Evolutionary conservation across 768 basidiomycete species (phyloP).

Genomic region (Lactarius sp.): DNA sequence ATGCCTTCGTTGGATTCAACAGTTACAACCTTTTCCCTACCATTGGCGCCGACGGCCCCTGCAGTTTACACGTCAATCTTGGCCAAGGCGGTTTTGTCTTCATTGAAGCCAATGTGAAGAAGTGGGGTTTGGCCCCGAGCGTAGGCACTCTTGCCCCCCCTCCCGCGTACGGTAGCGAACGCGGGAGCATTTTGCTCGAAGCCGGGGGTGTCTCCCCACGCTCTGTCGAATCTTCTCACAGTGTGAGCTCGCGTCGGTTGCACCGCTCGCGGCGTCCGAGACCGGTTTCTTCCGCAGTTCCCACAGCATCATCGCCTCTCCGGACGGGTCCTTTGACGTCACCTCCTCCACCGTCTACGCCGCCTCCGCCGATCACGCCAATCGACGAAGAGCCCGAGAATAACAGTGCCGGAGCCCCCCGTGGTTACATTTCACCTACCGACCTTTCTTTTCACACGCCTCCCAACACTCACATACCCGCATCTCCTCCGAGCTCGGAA

Average conservation of each 20-base stretch:
- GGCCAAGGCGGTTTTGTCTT: constrained; percentile 98
- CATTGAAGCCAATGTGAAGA: constrained; percentile 99
- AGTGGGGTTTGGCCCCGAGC: constrained; percentile 97
- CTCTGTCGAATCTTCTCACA: constrained; percentile 39
- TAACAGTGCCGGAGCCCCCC: constrained; percentile 47
- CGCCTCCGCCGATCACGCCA: constrained; percentile 68
- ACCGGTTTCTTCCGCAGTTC: constrained; percentile 39
- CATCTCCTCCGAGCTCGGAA: constrained; percentile 35
- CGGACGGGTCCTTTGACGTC: constrained; percentile 45
- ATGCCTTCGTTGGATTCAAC: constrained; percentile 88
- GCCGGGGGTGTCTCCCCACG: constrained; percentile 50
- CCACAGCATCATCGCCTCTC: constrained; percentile 61
- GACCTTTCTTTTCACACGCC: constrained; percentile 58
- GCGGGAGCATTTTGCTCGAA: constrained; percentile 92
- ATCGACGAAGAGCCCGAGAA: constrained; percentile 59
- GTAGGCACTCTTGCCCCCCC: constrained; percentile 96
- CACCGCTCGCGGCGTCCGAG: constrained; percentile 59
- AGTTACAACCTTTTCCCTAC: constrained; percentile 95
- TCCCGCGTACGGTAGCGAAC: constrained; percentile 95
- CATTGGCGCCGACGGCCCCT: constrained; percentile 93
- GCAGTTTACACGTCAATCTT: constrained; percentile 94
- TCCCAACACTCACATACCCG: constrained; percentile 45
- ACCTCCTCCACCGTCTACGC: constrained; percentile 43
- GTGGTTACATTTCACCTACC: constrained; percentile 56
- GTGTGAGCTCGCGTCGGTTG: constrained; percentile 47